Percentiles rank a stretch among this genome's conserved stretches.
These are phyloP conservation scores for Mortierella sp. DNA, from an alignment of 371 early-diverging fungal species.

Conservation along the genomic window DNA sequence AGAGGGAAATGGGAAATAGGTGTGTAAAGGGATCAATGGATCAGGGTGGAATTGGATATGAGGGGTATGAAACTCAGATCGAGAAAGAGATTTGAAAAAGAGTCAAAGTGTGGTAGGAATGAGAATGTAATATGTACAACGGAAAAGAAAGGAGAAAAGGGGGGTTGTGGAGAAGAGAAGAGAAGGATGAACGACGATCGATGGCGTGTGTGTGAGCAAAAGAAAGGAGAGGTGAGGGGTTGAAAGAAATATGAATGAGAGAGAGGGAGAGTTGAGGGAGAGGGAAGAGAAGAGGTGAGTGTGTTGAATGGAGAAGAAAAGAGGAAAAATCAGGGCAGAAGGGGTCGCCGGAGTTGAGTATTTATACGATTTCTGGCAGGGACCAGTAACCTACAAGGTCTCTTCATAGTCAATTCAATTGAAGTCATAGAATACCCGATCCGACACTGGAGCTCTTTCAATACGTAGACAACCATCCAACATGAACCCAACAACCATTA, in stretches of 20 bases:
- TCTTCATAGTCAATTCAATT: neutral
- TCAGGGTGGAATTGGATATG: neutral
- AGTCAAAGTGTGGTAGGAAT: neutral
- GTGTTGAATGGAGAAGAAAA: neutral
- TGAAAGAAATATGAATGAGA: neutral
- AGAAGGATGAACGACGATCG: neutral
- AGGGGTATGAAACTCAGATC: slow-evolving; percentile 6
- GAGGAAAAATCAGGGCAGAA: neutral
- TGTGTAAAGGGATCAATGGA: neutral
- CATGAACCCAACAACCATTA: neutral
- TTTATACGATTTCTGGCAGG: neutral
- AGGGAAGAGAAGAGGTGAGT: neutral
- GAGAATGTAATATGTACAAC: neutral
- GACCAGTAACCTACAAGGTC: neutral
- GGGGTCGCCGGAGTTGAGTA: slow-evolving; percentile 13
- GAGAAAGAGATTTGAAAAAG: slow-evolving; percentile 6
- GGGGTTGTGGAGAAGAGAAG: slow-evolving; percentile 15
- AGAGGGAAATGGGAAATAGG: neutral
- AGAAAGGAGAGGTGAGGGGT: neutral
- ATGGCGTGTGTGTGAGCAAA: neutral
- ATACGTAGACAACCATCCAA: neutral
- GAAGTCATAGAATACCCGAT: neutral
- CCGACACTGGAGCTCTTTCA: neutral
- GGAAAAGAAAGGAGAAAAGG: neutral
- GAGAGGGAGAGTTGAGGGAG: neutral